Evolutionary conservation across 192 early-diverging fungal genomes (phyloP).

Genomic region (Coemansia aciculifera): DNA sequence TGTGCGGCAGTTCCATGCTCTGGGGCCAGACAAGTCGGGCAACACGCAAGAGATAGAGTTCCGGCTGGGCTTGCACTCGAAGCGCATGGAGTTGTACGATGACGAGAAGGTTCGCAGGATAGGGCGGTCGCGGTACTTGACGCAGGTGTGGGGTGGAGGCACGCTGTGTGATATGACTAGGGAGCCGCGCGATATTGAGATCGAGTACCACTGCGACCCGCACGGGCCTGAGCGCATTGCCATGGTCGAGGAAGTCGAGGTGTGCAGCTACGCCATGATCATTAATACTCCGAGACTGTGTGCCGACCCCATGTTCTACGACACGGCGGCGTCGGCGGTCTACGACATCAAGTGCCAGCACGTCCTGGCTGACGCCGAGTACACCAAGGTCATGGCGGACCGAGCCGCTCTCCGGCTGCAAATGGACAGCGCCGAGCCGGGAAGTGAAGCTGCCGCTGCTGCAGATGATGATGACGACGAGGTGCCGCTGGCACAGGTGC

Average conservation of each 20-base stretch:
- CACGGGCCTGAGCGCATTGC: conserved; percentile 63
- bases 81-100: conserved; percentile 22
- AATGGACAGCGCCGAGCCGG: conserved; percentile 2
- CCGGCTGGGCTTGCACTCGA: conserved; percentile 36
- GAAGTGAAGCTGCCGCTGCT: not conserved
- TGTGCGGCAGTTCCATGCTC: conserved; percentile 64
- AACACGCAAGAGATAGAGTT: conserved; percentile 42
- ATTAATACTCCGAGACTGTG: conserved; percentile 77
- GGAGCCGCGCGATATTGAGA: conserved; percentile 66
- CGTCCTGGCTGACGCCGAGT: conserved; percentile 60
- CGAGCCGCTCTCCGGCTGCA: not conserved
- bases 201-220: conserved; percentile 83
- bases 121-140: conserved; percentile 62
- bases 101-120: conserved; percentile 39
- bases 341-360: conserved; percentile 66
- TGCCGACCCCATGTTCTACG: conserved; percentile 59
- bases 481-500: conserved; percentile 11
- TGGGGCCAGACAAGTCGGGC: conserved; percentile 29
- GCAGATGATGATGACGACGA: conserved; percentile 2
- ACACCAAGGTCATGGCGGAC: conserved; percentile 10
- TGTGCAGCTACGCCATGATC: conserved; percentile 78
- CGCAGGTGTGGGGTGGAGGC: conserved; percentile 73
- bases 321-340: conserved; percentile 38
- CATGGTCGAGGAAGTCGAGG: conserved; percentile 62
- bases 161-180: conserved; percentile 74